Percentiles rank a stretch among this genome's conserved stretches.
Evolutionary conservation across 306 rosid species (phyloP).

Genomic region (Oemleria cerasiformis): DNA sequence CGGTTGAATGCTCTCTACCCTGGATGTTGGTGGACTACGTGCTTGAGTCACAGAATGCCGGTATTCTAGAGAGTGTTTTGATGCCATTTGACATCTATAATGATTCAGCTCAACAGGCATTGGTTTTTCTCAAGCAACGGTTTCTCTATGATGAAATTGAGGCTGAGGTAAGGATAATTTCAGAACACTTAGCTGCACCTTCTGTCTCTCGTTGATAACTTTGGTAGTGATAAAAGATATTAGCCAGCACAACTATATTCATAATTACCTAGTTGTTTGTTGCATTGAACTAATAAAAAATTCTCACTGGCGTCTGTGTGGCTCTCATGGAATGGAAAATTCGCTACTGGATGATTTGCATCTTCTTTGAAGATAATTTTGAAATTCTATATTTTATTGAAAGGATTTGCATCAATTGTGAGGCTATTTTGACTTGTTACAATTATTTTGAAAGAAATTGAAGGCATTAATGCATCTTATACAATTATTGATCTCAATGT

Average conservation of each 20-base stretch:
- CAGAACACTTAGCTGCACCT: no score
- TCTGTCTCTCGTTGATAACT: no score
- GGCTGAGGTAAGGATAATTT: slow-evolving; percentile 99
- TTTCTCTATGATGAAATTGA: slow-evolving; percentile 97
- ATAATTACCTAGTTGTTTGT: neutral
- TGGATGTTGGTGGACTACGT: slow-evolving; percentile 98
- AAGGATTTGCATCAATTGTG: no score
- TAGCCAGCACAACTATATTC: neutral
- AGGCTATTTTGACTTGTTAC: neutral
- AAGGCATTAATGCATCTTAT: neutral
- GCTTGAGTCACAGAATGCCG: slow-evolving; percentile 81
- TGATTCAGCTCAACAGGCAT: slow-evolving; percentile 95
- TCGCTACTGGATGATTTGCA: neutral
- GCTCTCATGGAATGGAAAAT: neutral
- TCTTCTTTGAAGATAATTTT: neutral
- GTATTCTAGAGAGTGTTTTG: slow-evolving; percentile 87
- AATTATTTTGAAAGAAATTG: no score
- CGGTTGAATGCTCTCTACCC: slow-evolving; percentile 96
- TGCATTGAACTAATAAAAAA: neutral
- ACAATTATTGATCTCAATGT: neutral
- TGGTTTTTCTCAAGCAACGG: slow-evolving; percentile 87
- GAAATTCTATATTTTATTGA: neutral
- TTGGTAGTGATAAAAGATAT: neutral
- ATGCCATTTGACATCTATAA: slow-evolving; percentile 93
- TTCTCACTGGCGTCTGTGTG: slow-evolving; percentile 3